Evolutionary conservation across 1,139 yeast species (phyloP), one percentile per base, ranked within the genome.

Genomic region (Debaryomyces singareniensis): DNA sequence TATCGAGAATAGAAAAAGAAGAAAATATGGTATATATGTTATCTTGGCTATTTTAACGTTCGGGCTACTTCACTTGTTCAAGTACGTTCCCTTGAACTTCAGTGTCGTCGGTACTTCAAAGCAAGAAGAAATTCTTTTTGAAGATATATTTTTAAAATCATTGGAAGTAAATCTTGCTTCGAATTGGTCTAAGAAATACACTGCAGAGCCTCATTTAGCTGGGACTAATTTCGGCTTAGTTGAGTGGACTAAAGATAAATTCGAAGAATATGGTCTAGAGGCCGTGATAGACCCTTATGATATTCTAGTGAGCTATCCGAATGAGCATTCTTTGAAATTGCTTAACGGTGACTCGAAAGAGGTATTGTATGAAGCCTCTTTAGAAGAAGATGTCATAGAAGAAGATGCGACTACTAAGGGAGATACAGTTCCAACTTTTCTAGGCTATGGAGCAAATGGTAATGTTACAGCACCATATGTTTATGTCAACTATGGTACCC

Each of bases 371-470:
- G 61, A 65, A 35, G 87, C 95, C 4, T 65, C 78, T 2, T 63
- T 85, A 38, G 62, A 65, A 39, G 96, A 86, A 54, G 95, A 86
- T 47, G 77, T 56, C 10, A 47, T 86, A 24, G 59, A 71, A 9
- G 82, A 82, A 34, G 96, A 87, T 52, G 70, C 75, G 20, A 78
- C 87, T 21, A 69, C 94, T 1, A 49, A 53, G 5, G 61, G 66
- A 11, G 53, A 55, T 25, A 41, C 55, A 9, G 51, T 65, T 25
- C 73, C 73, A 5, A 65, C 71, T 2, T 66, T 65, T 34, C 58
- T 64, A 45, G 67, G 64, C 1, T 67, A 67, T 37, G 67, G 67
- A 15, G 73, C 71, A 28, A 66, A 62, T 42, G 73, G 73, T 13
- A 66, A 66, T 37, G 71, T 63, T 16, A 66, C 71, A 16, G 68